Evolutionary conservation across 2,329 filamentous ascomycete genomes (phyloP).

Genomic region (Emmonsiellopsis sp.): DNA sequence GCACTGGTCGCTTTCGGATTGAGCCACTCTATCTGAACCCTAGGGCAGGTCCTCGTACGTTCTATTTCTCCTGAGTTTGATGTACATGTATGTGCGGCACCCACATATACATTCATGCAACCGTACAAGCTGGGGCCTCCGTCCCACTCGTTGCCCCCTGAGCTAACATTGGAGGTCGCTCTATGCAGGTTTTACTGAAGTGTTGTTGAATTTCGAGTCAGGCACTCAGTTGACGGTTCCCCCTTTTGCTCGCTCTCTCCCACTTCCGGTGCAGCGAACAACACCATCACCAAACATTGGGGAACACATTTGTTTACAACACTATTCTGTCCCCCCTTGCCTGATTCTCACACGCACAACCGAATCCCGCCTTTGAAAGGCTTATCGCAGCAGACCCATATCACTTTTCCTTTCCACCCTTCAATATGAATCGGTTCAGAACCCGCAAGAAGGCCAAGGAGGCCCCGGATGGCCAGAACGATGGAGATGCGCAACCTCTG

Average conservation of each 20-base stretch:
- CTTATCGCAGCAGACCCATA: background rate
- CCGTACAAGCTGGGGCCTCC: background rate
- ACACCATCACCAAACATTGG: background rate
- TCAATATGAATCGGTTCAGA: slow-evolving; percentile 32
- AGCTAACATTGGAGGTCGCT: background rate
- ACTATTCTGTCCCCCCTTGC: background rate
- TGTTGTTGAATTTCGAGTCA: slow-evolving; percentile 1
- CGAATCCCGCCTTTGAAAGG: background rate
- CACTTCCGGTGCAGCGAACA: background rate
- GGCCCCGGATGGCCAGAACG: slow-evolving; percentile 22
- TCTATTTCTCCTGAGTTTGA: no score
- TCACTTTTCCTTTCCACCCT: background rate
- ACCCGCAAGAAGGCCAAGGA: slow-evolving; percentile 30
- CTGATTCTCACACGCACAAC: background rate
- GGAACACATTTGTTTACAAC: background rate
- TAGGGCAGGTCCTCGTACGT: background rate
- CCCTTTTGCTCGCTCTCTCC: background rate
- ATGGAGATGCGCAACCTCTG: slow-evolving; percentile 36
- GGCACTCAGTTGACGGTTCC: background rate
- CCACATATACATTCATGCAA: background rate
- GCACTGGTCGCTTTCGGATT: background rate
- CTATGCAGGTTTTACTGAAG: background rate
- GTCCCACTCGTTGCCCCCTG: background rate
- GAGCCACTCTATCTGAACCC: background rate
- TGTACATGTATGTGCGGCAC: no score